A percentile compares a stretch with the other conserved stretches of the same genome.
Evolutionary conservation across 1,284 basidiomycete species (phyloP).

Genomic region (Puccinia triticina): DNA sequence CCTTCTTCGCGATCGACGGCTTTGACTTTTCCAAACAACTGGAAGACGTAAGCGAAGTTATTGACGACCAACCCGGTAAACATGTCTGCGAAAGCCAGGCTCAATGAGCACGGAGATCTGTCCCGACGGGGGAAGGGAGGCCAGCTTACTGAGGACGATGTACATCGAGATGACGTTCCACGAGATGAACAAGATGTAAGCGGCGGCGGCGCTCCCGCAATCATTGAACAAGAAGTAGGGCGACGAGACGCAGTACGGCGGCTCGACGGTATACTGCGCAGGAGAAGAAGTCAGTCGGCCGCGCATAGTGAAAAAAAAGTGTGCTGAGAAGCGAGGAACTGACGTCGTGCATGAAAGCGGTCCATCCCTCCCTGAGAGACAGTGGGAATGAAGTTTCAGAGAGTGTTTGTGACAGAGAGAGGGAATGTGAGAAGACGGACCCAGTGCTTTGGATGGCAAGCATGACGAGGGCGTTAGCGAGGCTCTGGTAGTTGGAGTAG

Average conservation of each 20-base stretch:
- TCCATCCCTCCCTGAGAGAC: conserved; percentile 78
- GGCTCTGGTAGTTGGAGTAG: conserved; percentile 78
- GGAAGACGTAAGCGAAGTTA: conserved; percentile 95
- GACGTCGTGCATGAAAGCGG: conserved; percentile 89
- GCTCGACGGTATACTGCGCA: conserved; percentile 64
- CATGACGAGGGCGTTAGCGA: conserved; percentile 83
- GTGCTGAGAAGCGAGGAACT: neutral
- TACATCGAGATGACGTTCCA: conserved; percentile 95
- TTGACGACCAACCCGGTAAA: conserved; percentile 83
- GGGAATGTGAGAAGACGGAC: conserved; percentile 55
- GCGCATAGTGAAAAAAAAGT: neutral
- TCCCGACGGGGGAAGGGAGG: too few species aligned
- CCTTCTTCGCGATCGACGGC: conserved; percentile 79
- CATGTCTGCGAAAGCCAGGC: conserved; percentile 43
- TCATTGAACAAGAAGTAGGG: conserved; percentile 73
- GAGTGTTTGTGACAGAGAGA: neutral
- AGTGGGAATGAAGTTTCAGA: neutral
- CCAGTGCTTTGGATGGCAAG: conserved; percentile 68
- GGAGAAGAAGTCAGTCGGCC: neutral
- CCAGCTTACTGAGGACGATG: conserved; percentile 46
- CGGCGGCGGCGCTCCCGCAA: conserved; percentile 84
- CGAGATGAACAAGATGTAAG: conserved; percentile 84
- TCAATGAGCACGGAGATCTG: too few species aligned
- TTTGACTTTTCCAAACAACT: conserved; percentile 71
- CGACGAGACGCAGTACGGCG: conserved; percentile 77